Conservation (phyloP, 2,329 filamentous ascomycete genomes). For the Clonostachys solani region DNA sequence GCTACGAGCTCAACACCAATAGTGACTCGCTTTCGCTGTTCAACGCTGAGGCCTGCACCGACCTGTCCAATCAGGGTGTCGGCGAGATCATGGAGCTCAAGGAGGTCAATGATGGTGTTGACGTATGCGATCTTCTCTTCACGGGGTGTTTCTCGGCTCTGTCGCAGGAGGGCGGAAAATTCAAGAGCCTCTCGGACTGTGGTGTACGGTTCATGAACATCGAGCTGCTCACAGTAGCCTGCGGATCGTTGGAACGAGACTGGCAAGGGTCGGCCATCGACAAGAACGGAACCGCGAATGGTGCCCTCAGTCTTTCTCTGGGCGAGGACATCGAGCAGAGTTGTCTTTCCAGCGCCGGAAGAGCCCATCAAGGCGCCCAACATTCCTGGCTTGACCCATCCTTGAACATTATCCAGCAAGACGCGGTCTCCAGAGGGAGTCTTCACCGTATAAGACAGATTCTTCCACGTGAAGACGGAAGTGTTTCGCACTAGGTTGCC, state of each 20-base stretch:
- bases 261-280: conserved; percentile 54
- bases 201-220: conserved; percentile 68
- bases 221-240: conserved; percentile 78
- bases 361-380: conserved; percentile 74
- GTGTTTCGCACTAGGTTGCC: conserved; percentile 53
- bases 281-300: conserved; percentile 61
- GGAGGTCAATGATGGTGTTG: conserved; percentile 68
- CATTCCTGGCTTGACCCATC: conserved; percentile 87
- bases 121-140: conserved; percentile 74
- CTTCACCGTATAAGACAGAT: conserved; percentile 66
- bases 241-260: conserved; percentile 55
- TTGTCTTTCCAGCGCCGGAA: conserved; percentile 39
- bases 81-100: conserved; percentile 42
- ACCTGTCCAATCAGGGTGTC: conserved; percentile 41
- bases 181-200: conserved; percentile 74
- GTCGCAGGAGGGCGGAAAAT: conserved; percentile 71
- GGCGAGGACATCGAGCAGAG: conserved; percentile 34
- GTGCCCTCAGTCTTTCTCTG: conserved; percentile 55
- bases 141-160: conserved; percentile 58
- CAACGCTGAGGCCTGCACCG: conserved; percentile 49
- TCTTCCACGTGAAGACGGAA: conserved; percentile 70
- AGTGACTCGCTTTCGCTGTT: conserved; percentile 51
- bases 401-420: conserved; percentile 75
- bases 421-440: conserved; percentile 56
- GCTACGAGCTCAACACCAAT: conserved; percentile 59